Conservation (phyloP, 169 alveolate genomes). For the Hepatocystis sp. region DNA sequence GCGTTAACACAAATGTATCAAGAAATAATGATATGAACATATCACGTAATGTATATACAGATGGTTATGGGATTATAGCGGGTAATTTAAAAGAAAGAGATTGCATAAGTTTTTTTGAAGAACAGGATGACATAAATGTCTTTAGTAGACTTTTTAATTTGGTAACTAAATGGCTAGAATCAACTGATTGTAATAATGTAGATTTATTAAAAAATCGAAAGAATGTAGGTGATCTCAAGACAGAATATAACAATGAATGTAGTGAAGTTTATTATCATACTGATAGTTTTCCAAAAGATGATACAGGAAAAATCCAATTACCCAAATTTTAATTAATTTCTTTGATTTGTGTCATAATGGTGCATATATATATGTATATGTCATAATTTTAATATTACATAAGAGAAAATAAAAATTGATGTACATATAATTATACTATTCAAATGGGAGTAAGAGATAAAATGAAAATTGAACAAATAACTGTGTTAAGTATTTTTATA, state of each 20-base stretch:
- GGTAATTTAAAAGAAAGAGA: slow-evolving; percentile 12
- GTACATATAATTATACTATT: no score
- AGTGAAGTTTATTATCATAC: slow-evolving; percentile 40
- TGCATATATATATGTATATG: no score
- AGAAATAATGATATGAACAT: slow-evolving; percentile 41
- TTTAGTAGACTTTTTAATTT: slow-evolving; percentile 33
- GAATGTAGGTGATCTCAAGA: slow-evolving; percentile 1
- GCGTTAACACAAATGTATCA: slow-evolving; percentile 26
- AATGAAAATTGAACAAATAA: no score
- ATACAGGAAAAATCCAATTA: slow-evolving; percentile 49
- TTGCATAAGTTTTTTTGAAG: slow-evolving; percentile 61
- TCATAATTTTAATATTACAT: no score
- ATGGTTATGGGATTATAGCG: slow-evolving; percentile 72
- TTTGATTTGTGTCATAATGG: no score
- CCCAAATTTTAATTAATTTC: no score
- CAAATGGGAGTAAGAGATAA: no score
- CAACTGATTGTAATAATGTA: slow-evolving; percentile 29
- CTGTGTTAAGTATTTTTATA: no score
- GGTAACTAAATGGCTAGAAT: slow-evolving; percentile 46
- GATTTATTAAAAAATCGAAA: slow-evolving; percentile 3
- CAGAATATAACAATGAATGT: slow-evolving; percentile 15
- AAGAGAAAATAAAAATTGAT: no score
- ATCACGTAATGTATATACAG: slow-evolving; percentile 35
- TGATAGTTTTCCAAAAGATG: slow-evolving; percentile 41
- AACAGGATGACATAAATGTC: slow-evolving; percentile 21